Evolutionary conservation across 768 basidiomycete species (phyloP).

Genomic region (Boletus huronensis): DNA sequence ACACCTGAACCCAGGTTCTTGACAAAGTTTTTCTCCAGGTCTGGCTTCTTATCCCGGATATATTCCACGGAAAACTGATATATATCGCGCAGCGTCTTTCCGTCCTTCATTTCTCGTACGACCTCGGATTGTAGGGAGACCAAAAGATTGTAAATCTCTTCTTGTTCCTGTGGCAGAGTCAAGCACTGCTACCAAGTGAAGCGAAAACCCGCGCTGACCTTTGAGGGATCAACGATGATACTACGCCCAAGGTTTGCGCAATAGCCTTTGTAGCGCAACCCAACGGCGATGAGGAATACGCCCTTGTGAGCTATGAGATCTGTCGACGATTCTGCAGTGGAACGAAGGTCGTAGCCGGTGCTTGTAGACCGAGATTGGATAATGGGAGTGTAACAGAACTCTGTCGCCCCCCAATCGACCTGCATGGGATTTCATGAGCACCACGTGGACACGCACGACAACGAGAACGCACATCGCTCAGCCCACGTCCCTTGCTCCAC

Average conservation of each 20-base stretch:
- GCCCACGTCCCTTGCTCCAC: conserved; percentile 75
- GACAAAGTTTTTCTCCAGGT: conserved; percentile 77
- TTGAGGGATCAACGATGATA: conserved; percentile 91
- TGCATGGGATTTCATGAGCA: conserved; percentile 30
- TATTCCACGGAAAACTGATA: conserved; percentile 71
- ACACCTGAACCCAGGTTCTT: conserved; percentile 92
- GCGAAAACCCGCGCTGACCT: conserved; percentile 41
- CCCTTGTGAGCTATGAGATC: conserved; percentile 85
- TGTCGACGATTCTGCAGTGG: conserved; percentile 79
- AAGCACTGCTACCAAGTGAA: background rate
- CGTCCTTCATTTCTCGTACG: conserved; percentile 73
- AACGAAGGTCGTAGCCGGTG: conserved; percentile 83
- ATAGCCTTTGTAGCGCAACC: conserved; percentile 90
- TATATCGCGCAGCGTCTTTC: conserved; percentile 71
- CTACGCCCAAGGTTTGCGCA: conserved; percentile 91
- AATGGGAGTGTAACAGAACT: conserved; percentile 94
- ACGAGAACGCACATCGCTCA: conserved; percentile 61
- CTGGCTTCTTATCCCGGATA: conserved; percentile 74
- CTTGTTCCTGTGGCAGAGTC: conserved; percentile 68
- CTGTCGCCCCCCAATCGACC: conserved; percentile 87
- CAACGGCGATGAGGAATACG: conserved; percentile 82
- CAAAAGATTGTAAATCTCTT: conserved; percentile 78
- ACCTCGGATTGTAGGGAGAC: conserved; percentile 75
- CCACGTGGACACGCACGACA: background rate
- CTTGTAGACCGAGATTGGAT: conserved; percentile 88